These are phyloP conservation scores for Afroboletus lepidellus DNA, from an alignment of 1,284 basidiomycete species.

Conservation along the genomic window DNA sequence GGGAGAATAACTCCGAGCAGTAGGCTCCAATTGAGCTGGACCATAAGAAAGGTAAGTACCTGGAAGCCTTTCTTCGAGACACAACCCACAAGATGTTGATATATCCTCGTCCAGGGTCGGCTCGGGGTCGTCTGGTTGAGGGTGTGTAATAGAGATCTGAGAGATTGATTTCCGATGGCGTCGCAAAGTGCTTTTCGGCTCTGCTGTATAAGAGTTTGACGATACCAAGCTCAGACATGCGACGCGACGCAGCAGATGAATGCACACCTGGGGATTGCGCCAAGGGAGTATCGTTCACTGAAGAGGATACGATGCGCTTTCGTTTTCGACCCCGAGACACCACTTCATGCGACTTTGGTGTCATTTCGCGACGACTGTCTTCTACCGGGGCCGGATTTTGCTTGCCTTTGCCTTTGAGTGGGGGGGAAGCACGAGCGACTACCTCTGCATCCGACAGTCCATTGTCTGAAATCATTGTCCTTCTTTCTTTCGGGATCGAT, in stretches of 20 bases:
- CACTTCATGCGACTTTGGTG: slow-evolving; percentile 11
- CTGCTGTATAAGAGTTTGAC: slow-evolving; percentile 8
- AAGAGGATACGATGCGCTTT: slow-evolving; percentile 22
- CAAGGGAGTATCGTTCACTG: slow-evolving; percentile 3
- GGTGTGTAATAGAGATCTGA: background rate
- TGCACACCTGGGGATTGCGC: slow-evolving; percentile 20
- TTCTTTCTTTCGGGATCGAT: slow-evolving; percentile 1
- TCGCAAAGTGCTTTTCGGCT: slow-evolving; percentile 8
- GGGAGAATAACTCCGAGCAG: slow-evolving; percentile 10
- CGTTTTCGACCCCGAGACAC: slow-evolving; percentile 19
- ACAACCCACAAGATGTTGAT: slow-evolving; percentile 15
- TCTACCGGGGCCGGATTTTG: slow-evolving; percentile 4
- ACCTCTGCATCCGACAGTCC: slow-evolving; percentile 1
- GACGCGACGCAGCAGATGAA: slow-evolving; percentile 9
- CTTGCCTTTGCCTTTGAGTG: slow-evolving; percentile 23
- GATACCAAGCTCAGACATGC: slow-evolving; percentile 9
- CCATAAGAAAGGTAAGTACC: slow-evolving; percentile 7
- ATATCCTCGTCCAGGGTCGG: background rate
- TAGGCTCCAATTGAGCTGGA: slow-evolving; percentile 12
- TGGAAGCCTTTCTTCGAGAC: background rate
- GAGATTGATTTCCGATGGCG: slow-evolving; percentile 6
- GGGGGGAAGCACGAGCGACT: background rate
- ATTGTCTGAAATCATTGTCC: background rate
- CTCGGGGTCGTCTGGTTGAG: slow-evolving; percentile 4
- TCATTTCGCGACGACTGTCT: slow-evolving; percentile 8